These are phyloP conservation scores for Symbiodinium natans DNA, from an alignment of 73 alveolate genomes.

Conservation along the genomic window DNA sequence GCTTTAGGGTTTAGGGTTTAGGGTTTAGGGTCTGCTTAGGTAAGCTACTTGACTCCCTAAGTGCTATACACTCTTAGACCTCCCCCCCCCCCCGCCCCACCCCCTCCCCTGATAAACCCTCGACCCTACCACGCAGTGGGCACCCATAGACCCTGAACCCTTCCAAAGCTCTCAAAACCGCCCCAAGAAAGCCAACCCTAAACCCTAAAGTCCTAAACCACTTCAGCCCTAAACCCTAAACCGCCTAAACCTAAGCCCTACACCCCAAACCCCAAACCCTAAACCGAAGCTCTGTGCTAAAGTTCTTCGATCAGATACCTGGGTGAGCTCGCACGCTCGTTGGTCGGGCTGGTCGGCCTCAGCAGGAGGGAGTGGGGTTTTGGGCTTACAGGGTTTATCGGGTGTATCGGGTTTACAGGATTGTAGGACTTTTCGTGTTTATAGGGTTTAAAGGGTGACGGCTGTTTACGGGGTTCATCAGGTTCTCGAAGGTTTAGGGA, in stretches of 20 bases:
- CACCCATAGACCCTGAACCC: too few relatives aligned
- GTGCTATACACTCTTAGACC: too few relatives aligned
- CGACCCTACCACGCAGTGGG: too few relatives aligned
- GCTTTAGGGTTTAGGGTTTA: not conserved
- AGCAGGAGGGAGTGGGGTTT: not conserved
- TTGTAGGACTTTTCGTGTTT: not conserved
- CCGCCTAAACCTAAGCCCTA: not conserved
- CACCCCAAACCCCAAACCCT: not conserved
- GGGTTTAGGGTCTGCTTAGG: too few relatives aligned
- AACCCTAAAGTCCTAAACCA: too few relatives aligned
- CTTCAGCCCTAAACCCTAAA: not conserved
- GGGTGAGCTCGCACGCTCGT: not conserved
- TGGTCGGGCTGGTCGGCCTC: not conserved
- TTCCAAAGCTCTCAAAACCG: too few relatives aligned
- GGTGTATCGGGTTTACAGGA: not conserved
- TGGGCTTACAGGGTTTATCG: too few relatives aligned
- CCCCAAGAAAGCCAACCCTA: too few relatives aligned
- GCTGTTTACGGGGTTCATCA: not conserved
- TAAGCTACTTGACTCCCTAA: too few relatives aligned
- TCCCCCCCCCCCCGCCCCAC: not conserved
- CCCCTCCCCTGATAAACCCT: too few relatives aligned
- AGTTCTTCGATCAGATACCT: not conserved
- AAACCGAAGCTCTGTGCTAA: too few relatives aligned
- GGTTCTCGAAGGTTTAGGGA: not conserved
- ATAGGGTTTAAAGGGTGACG: too few relatives aligned